phyloP scores from a whole-genome alignment of 257 asterid species.

The Coffea eugenioides region DNA sequence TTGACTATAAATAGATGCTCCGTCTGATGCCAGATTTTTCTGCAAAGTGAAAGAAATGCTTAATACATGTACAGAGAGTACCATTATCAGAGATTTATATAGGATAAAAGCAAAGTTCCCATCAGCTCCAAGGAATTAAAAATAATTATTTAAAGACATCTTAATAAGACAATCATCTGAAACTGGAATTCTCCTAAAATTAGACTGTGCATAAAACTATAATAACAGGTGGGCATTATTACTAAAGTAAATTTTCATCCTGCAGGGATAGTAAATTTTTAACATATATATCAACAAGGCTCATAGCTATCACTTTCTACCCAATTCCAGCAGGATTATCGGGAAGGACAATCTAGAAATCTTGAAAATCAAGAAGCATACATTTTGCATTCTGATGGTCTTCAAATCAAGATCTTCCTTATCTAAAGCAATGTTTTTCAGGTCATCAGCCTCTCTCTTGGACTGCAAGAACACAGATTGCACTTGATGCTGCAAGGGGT shows the following conservation, averaged over 20 bases:
- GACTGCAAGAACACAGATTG: constrained; percentile 78
- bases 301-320: neutral
- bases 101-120: neutral
- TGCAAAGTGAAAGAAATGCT: neutral
- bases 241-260: neutral
- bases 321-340: neutral
- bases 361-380: neutral
- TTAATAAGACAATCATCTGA: neutral
- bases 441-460: constrained; percentile 81
- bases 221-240: neutral
- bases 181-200: neutral
- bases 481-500: constrained; percentile 76
- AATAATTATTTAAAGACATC: no score
- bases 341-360: neutral
- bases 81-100: neutral
- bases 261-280: neutral
- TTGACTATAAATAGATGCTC: neutral
- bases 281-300: neutral
- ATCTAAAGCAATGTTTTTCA: constrained; percentile 8
- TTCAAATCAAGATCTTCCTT: no score
- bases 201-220: neutral
- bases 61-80: neutral
- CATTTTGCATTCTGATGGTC: no score
- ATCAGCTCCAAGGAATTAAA: neutral
- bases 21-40: neutral